Conservation (phyloP, 345 rosid genomes). For the Populus ilicifolia region DNA sequence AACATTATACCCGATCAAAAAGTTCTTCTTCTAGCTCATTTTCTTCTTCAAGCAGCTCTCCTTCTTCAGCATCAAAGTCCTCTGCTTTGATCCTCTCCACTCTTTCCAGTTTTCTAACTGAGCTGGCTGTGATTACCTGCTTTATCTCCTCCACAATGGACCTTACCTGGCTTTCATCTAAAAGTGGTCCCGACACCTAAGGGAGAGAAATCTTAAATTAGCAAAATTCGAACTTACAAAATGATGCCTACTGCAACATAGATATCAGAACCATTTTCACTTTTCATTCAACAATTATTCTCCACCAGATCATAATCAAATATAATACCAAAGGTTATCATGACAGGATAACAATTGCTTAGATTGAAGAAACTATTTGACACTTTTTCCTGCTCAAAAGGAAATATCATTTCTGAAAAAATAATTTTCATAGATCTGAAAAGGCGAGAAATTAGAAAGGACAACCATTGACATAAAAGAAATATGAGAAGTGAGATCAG, state of each 20-base stretch:
- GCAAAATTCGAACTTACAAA: constrained; percentile 2
- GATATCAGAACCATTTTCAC: neutral
- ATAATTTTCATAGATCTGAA: neutral
- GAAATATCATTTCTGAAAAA: neutral
- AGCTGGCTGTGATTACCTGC: constrained; percentile 90
- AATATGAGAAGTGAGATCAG: neutral
- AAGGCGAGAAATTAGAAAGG: neutral
- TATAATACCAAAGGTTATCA: neutral
- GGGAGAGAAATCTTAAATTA: constrained; percentile 1
- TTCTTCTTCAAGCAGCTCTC: constrained; percentile 93
- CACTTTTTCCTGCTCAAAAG: neutral
- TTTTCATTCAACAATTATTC: neutral
- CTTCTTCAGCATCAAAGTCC: constrained; percentile 97
- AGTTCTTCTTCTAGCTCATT: constrained; percentile 99
- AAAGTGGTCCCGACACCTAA: constrained; percentile 75
- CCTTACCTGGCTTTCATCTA: constrained; percentile 82
- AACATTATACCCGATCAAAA: constrained; percentile 67
- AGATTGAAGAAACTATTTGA: neutral
- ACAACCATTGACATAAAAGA: neutral
- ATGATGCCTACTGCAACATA: neutral
- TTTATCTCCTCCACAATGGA: constrained; percentile 87
- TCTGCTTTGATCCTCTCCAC: constrained; percentile 89
- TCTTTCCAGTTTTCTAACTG: constrained; percentile 84
- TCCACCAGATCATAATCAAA: neutral
- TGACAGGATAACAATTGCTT: neutral